Base-by-base conservation (phyloP, 768 basidiomycete genomes). In the Psilocybe azurescens region DNA sequence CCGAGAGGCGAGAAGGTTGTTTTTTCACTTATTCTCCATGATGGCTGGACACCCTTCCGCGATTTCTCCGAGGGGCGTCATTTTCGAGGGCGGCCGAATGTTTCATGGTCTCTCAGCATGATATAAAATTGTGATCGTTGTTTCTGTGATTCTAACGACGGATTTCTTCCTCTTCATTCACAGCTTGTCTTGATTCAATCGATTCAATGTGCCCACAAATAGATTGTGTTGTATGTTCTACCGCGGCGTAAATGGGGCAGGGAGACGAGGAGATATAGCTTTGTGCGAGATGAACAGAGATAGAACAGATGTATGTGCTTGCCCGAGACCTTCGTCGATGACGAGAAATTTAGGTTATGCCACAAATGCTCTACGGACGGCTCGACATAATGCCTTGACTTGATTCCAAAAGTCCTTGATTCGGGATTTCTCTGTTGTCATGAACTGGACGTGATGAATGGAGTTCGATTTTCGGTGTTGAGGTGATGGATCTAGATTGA, bases 1-100 rank as follows among this genome's bases (percentile, higher is more conserved):
- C 68, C 68, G 65, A 58, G 46, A 56, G 57, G 61, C 50, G 63
- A 66, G 63, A 65, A 67, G 66, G 53, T 64, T 67, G 68, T 67
- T 64, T 63, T 20, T 20, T 60, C 33, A 54, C 16, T 41, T 57
- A 57, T 65, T 69, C 57, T 60, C 64, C 59, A 53, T 65, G 64
- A 67, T 64, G 63, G 64, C 24, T 63, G 56, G 62, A 39, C 61
- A 62, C 36, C 41, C 46, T 56, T 54, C 68, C 68, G 68, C 55
- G 54, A 61, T 67, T 69, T 69, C 65, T 65, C 68, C 68, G 68
- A 53, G 53, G n/a, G 36, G 29, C 47, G 47, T 49, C 30, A 46
- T 32, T 36, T 24, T 51, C 38, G n/a, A 16, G 38, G 24, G 33
- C 9, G n/a, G n/a, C n/a, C 24, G 2, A 53, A n/a, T 33, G 46